Evolutionary conservation across 805 yeast genomes (phyloP), one percentile per base, ranked within the genome.

Genomic region (Saccharomycopsis sp.): DNA sequence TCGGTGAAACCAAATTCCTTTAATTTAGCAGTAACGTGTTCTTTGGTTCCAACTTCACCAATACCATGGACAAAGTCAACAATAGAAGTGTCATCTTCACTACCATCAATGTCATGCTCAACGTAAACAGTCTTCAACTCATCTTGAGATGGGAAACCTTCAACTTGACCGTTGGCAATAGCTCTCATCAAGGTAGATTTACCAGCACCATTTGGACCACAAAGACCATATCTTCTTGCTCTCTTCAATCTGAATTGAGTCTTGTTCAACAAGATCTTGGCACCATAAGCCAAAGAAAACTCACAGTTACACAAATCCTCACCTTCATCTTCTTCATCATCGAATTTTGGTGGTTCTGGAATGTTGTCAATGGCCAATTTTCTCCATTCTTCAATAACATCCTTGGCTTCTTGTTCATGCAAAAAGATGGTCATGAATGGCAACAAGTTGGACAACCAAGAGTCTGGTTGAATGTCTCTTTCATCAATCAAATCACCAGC

Each of bases 161-260:
- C 97, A 63, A 92, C 97, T 77, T 85, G 95, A 68, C 95, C 95
- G 73, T 86, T 85, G 55, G 95, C 95, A 68, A 85, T 79, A 57
- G 95, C 94, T 74, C 94, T 81, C 94, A 92, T 88, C 67, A 88
- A 78, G 55, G 97, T 89, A 54, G 97, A 89, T 72, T 89, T 89
- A 83, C 97, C 97, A 65, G 97, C 95, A 85, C 97, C 97, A 74
- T 88, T 88, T 65, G 97, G 96, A 73, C 97, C 97, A 75, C 92
- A 82, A 60, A 81, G 73, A 89, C 98, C 98, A 69, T 92, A 92
- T 76, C 98, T 85, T 75, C 96, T 88, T 73, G 83, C 92, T 77
- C 95, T 81, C 87, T 86, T 87, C 66, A 92, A 82, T 74, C 98
- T 87, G 67, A 92, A 80, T 75, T 89, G 96, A 57, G 98, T 92